A percentile compares a stretch with the other conserved stretches of the same genome.
These are phyloP conservation scores for Sambucus nigra DNA, from an alignment of 129 eudicot species.

Conservation along the genomic window DNA sequence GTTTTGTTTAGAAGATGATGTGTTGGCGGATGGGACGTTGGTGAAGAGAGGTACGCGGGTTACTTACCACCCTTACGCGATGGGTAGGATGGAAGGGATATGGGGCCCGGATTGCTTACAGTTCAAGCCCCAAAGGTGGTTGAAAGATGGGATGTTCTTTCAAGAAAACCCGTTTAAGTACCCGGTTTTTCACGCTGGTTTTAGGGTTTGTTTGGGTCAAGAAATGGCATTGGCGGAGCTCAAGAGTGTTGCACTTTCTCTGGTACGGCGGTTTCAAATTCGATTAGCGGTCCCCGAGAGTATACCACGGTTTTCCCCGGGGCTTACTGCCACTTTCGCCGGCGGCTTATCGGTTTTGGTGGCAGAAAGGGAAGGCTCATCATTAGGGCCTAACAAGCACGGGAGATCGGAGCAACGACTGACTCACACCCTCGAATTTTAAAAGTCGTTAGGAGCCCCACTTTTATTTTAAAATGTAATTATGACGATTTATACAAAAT, in stretches of 20 bases:
- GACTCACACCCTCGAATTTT: no score
- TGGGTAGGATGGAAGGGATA: conserved; percentile 89
- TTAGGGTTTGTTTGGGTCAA: conserved; percentile 70
- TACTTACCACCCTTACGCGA: conserved; percentile 78
- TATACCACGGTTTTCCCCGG: conserved; percentile 56
- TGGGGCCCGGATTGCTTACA: conserved; percentile 76
- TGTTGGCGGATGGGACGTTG: conserved; percentile 51
- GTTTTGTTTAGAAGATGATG: conserved; percentile 51
- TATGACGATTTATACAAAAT: no score
- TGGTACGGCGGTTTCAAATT: conserved; percentile 37
- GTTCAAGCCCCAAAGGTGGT: conserved; percentile 85
- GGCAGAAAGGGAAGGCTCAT: conserved; percentile 16
- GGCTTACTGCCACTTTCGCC: conserved; percentile 56
- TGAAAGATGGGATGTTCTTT: conserved; percentile 48
- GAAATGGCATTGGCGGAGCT: conserved; percentile 66
- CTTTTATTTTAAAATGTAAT: no score
- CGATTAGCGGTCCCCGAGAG: conserved; percentile 12
- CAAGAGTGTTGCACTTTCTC: conserved; percentile 40
- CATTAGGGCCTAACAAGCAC: conserved; percentile 18
- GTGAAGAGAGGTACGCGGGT: conserved; percentile 70
- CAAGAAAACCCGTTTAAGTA: conserved; percentile 50
- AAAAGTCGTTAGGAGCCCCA: no score
- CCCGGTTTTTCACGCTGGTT: conserved; percentile 77
- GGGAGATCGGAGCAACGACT: no score
- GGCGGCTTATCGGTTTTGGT: conserved; percentile 47